A percentile compares a stretch with the other conserved stretches of the same genome.
Evolutionary conservation across 345 rosid species (phyloP).

Genomic region (Salix suchowensis): DNA sequence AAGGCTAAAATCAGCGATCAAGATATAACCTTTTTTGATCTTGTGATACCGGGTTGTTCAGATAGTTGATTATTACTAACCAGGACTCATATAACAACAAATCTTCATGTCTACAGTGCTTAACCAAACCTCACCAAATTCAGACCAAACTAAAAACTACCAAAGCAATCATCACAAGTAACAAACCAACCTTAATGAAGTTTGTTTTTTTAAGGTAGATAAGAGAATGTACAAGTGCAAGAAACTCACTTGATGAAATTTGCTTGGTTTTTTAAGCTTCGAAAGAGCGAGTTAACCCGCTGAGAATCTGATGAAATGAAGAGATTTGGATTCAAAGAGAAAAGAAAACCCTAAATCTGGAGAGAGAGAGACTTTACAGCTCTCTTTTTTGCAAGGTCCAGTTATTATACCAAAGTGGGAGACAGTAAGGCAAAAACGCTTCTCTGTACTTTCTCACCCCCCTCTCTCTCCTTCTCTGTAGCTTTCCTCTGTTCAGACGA

Average conservation of each 20-base stretch:
- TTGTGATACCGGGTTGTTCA: slow-evolving; percentile 7
- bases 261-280: neutral
- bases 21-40: neutral
- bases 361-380: neutral
- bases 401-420: slow-evolving; percentile 38
- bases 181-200: neutral
- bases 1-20: neutral
- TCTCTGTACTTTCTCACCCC: neutral
- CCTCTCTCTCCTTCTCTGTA: neutral
- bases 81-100: slow-evolving; percentile 27
- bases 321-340: slow-evolving; percentile 15
- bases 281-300: slow-evolving; percentile 15
- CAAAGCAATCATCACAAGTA: slow-evolving; percentile 17
- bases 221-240: slow-evolving; percentile 3
- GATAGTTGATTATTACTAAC: slow-evolving; percentile 13
- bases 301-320: slow-evolving; percentile 15
- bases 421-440: slow-evolving; percentile 34
- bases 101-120: slow-evolving; percentile 16
- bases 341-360: slow-evolving; percentile 16
- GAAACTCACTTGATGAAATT: slow-evolving; percentile 21
- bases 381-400: slow-evolving; percentile 21
- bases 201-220: neutral
- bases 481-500: neutral
- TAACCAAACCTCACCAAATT: slow-evolving; percentile 20
- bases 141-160: slow-evolving; percentile 26